Evolutionary conservation across 768 basidiomycete species (phyloP).

Genomic region (Auricularia auricula-judae): DNA sequence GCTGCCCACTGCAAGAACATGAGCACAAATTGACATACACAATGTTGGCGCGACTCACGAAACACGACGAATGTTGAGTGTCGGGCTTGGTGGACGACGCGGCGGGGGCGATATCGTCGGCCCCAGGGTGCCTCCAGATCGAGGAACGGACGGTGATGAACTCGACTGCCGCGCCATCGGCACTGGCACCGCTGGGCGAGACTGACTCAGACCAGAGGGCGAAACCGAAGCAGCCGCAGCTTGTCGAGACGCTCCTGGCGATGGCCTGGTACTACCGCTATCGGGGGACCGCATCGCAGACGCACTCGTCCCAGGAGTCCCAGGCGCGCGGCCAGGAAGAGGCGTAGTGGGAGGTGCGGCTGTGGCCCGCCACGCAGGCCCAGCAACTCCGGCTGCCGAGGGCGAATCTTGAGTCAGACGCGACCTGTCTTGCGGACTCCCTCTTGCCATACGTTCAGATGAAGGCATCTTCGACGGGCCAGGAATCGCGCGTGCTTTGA

Average conservation of each 20-base stretch:
- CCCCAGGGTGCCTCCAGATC: not conserved
- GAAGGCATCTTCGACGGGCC: not conserved
- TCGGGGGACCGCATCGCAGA: too few species aligned
- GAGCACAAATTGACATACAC: not conserved
- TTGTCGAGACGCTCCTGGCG: not conserved
- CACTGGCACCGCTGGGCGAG: not conserved
- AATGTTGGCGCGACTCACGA: constrained; percentile 8
- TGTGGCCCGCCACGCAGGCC: not conserved
- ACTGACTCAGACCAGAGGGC: not conserved
- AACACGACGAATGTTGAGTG: not conserved
- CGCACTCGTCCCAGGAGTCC: too few species aligned
- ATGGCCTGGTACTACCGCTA: too few species aligned
- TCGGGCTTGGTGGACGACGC: constrained; percentile 5
- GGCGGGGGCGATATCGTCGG: not conserved
- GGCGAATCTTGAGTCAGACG: too few species aligned
- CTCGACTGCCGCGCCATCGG: too few species aligned
- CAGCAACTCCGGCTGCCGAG: not conserved
- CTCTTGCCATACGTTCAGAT: not conserved
- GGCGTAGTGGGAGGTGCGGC: not conserved
- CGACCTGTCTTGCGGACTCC: not conserved
- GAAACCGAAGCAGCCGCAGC: not conserved
- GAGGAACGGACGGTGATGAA: too few species aligned
- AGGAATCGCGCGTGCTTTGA: not conserved
- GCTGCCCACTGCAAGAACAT: constrained; percentile 19
- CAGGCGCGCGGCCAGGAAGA: not conserved